Base-by-base conservation (phyloP, 768 basidiomycete genomes). In the Lentinula guzmanii region DNA sequence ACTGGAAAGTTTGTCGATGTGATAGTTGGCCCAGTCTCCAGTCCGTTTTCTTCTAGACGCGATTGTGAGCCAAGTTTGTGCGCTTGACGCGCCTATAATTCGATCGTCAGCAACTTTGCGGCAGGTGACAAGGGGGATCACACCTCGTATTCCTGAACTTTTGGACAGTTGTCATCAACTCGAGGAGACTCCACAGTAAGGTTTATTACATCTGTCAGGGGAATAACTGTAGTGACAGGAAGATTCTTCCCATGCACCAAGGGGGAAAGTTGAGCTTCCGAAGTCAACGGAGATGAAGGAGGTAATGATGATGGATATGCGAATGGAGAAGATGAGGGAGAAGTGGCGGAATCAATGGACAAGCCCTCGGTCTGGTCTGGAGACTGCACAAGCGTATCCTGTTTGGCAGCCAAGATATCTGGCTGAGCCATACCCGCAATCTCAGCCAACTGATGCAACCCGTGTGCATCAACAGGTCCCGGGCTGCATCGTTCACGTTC, bases 251-350 rank as follows among this genome's bases (percentile, higher is more conserved):
- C 41, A 56, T 56, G 18, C 15, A 31, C 28, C 55, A 56, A 5
- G 18, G 55, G 55, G 31, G 55, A 56, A 31, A 56, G 55, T 43
- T 56, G 55, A 18, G 42, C 55, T 31, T 56, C 55, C 55, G 55
- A 56, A 18, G 55, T 56, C 37, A 41, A 39, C 41, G 55, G 55
- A 43, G 55, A 56, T 4, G 55, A 56, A 45, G 55, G 55, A 7
- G 55, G 55, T 41, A 56, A 31, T 43, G 55, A 56, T 18, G 55
- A 56, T 9, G 18, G 55, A 28, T 56, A 56, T 37, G n/a, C 55
- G 6, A 28, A 37, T 16, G 41, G 55, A 41, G 55, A 56, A 24
- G 42, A 56, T 15, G 41, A 56, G 13, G n/a, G 39, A 5, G 55
- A 56, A 24, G 41, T 41, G 15, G 55, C 37, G 11, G 55, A 43